A percentile compares a stretch with the other conserved stretches of the same genome.
phyloP scores from a whole-genome alignment of 2,329 filamentous ascomycete genomes.

The Davidsoniella australis region DNA sequence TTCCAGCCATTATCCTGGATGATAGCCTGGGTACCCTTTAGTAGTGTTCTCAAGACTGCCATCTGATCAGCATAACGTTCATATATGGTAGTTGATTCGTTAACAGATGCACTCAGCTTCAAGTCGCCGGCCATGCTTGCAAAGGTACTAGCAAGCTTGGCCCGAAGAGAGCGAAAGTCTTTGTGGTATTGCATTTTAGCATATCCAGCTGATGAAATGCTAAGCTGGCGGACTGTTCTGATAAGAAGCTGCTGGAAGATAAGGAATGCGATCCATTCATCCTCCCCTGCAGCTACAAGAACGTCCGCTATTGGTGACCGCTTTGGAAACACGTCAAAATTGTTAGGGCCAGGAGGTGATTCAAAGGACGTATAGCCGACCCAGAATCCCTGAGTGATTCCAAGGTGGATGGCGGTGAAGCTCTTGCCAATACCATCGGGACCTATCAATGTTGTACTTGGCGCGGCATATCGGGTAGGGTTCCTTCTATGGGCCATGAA shows the following conservation, averaged over 20 bases:
- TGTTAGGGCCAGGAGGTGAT: not conserved
- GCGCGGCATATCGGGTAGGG: conserved; percentile 9
- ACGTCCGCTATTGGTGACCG: conserved; percentile 9
- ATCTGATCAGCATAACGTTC: conserved; percentile 1
- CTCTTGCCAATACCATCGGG: conserved; percentile 11
- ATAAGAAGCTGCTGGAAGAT: conserved; percentile 9
- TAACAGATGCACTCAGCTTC: not conserved
- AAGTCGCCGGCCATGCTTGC: conserved; percentile 6
- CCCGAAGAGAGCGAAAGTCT: conserved; percentile 1
- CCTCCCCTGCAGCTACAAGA: conserved; percentile 6
- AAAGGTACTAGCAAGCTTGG: conserved; percentile 4
- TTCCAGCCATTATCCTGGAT: conserved; percentile 6
- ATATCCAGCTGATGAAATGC: not conserved
- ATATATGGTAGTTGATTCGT: not conserved
- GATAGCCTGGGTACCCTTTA: not conserved
- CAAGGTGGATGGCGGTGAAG: conserved; percentile 7
- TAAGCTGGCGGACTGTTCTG: not conserved
- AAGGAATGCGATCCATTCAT: conserved; percentile 9
- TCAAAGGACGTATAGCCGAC: conserved; percentile 8
- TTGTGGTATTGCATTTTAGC: conserved; percentile 9
- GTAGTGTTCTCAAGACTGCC: not conserved
- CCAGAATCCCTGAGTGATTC: conserved; percentile 7
- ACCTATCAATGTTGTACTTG: conserved; percentile 7
- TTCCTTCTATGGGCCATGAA: conserved; percentile 7
- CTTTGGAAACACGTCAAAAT: conserved; percentile 1